These are phyloP conservation scores for Xylona heveae DNA, from an alignment of 495 filamentous ascomycete species.

Conservation along the genomic window DNA sequence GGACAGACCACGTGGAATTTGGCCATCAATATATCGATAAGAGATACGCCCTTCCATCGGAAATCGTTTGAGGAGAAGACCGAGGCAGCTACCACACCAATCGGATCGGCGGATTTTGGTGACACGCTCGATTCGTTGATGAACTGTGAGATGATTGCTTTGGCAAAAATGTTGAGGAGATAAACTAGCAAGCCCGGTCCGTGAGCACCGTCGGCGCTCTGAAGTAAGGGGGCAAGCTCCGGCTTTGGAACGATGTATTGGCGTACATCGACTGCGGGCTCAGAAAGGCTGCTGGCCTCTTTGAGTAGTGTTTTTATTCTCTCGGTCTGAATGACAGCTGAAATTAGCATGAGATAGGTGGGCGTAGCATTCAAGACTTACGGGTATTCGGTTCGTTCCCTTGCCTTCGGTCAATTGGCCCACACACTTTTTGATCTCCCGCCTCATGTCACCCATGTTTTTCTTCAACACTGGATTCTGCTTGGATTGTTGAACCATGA, in stretches of 20 bases:
- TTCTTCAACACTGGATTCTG: slow-evolving; percentile 34
- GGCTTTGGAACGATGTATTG: slow-evolving; percentile 28
- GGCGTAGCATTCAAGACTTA: slow-evolving; percentile 16
- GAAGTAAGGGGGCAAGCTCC: slow-evolving; percentile 21
- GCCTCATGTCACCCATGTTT: slow-evolving; percentile 51
- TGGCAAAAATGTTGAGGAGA: slow-evolving; percentile 63
- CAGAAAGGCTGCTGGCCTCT: slow-evolving; percentile 22
- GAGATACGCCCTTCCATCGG: slow-evolving; percentile 41
- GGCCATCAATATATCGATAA: slow-evolving; percentile 76
- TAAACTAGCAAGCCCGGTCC: slow-evolving; percentile 58
- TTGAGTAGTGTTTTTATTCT: slow-evolving; percentile 21
- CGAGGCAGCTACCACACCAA: slow-evolving; percentile 54
- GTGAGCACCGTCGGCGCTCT: slow-evolving; percentile 23
- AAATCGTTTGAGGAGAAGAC: slow-evolving; percentile 50
- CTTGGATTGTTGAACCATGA: slow-evolving; percentile 24
- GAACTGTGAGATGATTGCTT: slow-evolving; percentile 54
- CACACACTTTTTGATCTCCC: slow-evolving; percentile 44
- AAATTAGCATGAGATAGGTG: slow-evolving; percentile 2
- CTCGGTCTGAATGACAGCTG: slow-evolving; percentile 15
- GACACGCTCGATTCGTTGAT: slow-evolving; percentile 50
- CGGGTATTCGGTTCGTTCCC: slow-evolving; percentile 35
- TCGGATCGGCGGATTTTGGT: slow-evolving; percentile 51
- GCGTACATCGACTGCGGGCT: slow-evolving; percentile 41
- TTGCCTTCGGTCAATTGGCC: slow-evolving; percentile 51
- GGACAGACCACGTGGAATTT: slow-evolving; percentile 70